Evolutionary conservation across 345 rosid species (phyloP), one percentile per base, ranked within the genome.

Genomic region (Arabis alpina): DNA sequence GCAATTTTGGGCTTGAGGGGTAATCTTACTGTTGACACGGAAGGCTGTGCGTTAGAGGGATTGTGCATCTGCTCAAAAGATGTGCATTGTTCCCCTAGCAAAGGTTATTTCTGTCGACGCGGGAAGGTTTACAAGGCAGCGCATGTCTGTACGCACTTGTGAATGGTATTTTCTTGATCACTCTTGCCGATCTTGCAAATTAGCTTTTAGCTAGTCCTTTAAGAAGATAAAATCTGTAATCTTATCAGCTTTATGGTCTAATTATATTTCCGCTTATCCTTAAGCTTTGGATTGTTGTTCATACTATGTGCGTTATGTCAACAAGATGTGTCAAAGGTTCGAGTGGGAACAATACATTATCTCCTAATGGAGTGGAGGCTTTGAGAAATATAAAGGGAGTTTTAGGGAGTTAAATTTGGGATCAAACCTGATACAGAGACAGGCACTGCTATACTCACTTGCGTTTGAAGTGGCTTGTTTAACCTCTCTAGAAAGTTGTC

Each of bases 341-440:
- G 93, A 8, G 96, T 91, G 0, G 98, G 99, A 50, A n/a, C n/a
- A n/a, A n/a, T n/a, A 86, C 88, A 85, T 81, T 92, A 13, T 82
- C 90, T 9, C 86, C 91, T 0, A 76, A 87, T 37, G 99, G 92
- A 45, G 84, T 91, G 58, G 96, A 92, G 82, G 86, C 91, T 16
- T 81, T 91, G 54, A 82, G 92, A 74, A 76, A 82, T 74, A 78
- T 91, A 58, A 78, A 75, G n/a, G 68, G 98, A 91, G 58, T 83
- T 92, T 78, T 80, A 92, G 50, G 91, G 82, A n/a, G 84, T 88
- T 52, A 75, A 41, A 12, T 92, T 92, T 75, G 79, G 16, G 16
- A 83, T 95, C 16, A 82, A 64, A 76, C 89, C 95, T 34, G 99
- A 89, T 70, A 87, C 95, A 12, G 51, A n/a, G n/a, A n/a, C 96